Base-by-base conservation (phyloP, 1,284 basidiomycete species). In the Tetrapyrgos nigripes region DNA sequence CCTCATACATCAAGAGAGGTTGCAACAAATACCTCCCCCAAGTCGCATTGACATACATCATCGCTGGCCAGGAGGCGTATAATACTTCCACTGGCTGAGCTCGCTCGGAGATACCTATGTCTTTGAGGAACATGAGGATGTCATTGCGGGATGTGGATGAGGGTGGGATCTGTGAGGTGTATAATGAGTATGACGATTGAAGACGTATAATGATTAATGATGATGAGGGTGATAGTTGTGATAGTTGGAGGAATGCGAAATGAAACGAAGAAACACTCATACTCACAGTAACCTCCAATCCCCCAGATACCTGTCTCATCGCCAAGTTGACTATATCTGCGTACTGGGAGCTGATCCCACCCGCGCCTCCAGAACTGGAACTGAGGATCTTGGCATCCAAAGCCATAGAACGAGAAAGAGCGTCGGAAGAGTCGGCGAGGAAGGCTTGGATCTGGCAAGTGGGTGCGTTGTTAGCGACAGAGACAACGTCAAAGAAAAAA, bases 221-320 rank as follows among this genome's bases (percentile, higher is more conserved):
- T 83, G 60, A 81, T 72, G 52, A 82, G 66, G 10, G 82, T 62
- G 62, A 83, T 81, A 23, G 67, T 72, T 2, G 77, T 76, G 66
- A 83, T 81, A n/a, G n/a, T n/a, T n/a, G n/a, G n/a, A n/a, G n/a
- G n/a, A n/a, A n/a, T n/a, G n/a, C n/a, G n/a, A n/a, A n/a, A n/a
- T n/a, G n/a, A n/a, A n/a, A n/a, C 69, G 75, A 79, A 3, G 70
- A 66, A 3, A 78, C 77, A 35, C 69, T 65, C 19, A 65, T 65
- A 27, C 65, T 73, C 26, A 82, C 62, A 9, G 83, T 83, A 62
- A 83, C 70, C 57, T 86, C 84, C 37, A 76, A 75, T 3, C 80
- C 79, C 43, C 76, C 82, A 35, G 85, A 78, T 1, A 78, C 76
- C 62, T 86, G 84, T 17, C 83, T 70, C 33, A 83, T 73, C 0